Evolutionary conservation across 768 basidiomycete genomes (phyloP), one percentile per base, ranked within the genome.

Genomic region (Auriscalpium vulgare): DNA sequence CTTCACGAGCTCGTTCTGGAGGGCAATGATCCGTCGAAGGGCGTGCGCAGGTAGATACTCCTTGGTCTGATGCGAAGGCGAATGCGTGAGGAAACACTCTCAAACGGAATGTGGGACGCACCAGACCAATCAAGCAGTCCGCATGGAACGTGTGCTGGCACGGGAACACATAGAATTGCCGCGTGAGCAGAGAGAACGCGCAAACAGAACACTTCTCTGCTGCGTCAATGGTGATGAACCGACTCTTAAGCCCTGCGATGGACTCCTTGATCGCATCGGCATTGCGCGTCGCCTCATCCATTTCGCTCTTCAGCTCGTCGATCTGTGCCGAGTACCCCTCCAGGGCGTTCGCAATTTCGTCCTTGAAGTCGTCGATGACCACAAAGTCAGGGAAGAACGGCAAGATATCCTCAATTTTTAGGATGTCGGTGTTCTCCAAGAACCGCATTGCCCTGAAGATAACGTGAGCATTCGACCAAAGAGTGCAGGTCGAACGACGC

Each of bases 301-400:
- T 99, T 65, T 97, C 97, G 51, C 72, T 80, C 70, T 94, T 95
- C 57, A 99, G 78, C 36, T 75, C 74, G 53, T 95, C 93, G 47
- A 98, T 98, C 63, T 93, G 90, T 16, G 85, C 80, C 44, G 91
- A 91, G 67, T 97, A 98, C 2, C 89, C 89, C 67, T 99, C 95
- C 61, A 99, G 74, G 0, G 97, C 97, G 58, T 87, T 86, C 50
- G 95, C 95, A 61, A 98, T 98, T 72, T 98, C 95, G 63, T 95
- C 91, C 69, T 99, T 99, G 80, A 99, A 98, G 68, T 98, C 97
- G 67, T 98, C 97, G 62, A 99, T 97, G 57, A 97, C 91, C 11
- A 95, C 93, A 67, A 99, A 99, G 72, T 98, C 95, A 2, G 97
- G 95, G 84, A 99, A 98, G 84, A 98, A 99, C 6, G 97, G 97